phyloP scores from a whole-genome alignment of 768 basidiomycete genomes.

The Epithele typhae region DNA sequence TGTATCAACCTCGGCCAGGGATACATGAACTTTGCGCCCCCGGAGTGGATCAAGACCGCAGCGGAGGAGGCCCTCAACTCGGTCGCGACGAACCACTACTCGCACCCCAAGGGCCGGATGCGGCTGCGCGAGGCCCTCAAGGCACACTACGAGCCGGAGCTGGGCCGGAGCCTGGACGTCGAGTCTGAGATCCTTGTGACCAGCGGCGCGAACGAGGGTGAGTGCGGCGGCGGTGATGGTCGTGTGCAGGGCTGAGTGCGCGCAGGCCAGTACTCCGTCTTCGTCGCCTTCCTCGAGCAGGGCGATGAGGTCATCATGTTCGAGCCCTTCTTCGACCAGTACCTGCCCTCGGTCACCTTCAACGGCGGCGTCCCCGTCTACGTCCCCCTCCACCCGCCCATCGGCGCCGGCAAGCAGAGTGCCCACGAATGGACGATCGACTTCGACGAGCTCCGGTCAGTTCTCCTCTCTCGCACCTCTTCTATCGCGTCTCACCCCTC shows the following conservation, averaged over 20 bases:
- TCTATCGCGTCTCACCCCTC: background rate
- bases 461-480: background rate
- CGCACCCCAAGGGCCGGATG: slow-evolving; percentile 84
- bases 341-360: slow-evolving; percentile 88
- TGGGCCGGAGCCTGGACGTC: slow-evolving; percentile 68
- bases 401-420: slow-evolving; percentile 42
- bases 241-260: background rate
- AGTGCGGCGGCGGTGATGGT: too few species aligned
- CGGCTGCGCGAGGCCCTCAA: slow-evolving; percentile 87
- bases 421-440: slow-evolving; percentile 86
- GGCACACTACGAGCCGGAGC: slow-evolving; percentile 64
- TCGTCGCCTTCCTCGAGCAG: slow-evolving; percentile 84
- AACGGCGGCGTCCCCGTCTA: slow-evolving; percentile 92
- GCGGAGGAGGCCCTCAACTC: slow-evolving; percentile 63
- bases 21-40: slow-evolving; percentile 92
- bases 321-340: slow-evolving; percentile 98
- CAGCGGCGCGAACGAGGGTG: slow-evolving; percentile 96
- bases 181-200: slow-evolving; percentile 91
- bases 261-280: slow-evolving; percentile 89
- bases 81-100: slow-evolving; percentile 78
- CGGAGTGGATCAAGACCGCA: slow-evolving; percentile 71
- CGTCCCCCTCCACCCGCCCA: slow-evolving; percentile 92
- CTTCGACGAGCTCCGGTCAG: slow-evolving; percentile 79
- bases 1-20: slow-evolving; percentile 91
- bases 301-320: slow-evolving; percentile 99